Evolutionary conservation across 257 asterid species (phyloP).

Genomic region (Echites panduratus): DNA sequence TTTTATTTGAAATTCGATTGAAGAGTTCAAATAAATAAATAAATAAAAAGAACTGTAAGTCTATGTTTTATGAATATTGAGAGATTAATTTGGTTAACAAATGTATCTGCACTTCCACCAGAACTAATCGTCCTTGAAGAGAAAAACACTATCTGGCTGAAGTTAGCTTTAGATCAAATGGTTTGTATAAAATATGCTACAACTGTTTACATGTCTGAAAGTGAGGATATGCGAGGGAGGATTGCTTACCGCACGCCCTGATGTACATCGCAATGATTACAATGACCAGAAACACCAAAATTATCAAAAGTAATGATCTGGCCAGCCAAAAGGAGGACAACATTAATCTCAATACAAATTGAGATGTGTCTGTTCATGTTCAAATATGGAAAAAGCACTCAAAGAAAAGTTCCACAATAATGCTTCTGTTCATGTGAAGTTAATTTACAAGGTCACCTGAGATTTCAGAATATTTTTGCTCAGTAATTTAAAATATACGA

Average conservation of each 20-base stretch:
- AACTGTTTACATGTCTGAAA: background rate
- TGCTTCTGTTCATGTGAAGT: background rate
- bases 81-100: background rate
- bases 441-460: background rate
- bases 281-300: constrained; percentile 90
- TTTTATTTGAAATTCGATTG: background rate
- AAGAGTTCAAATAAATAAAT: background rate
- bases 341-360: background rate
- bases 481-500: constrained; percentile 1
- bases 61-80: background rate
- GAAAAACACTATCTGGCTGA: background rate
- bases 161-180: background rate
- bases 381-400: background rate
- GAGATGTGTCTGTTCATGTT: background rate
- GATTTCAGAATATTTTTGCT: background rate
- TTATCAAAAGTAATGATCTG: constrained; percentile 81
- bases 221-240: background rate
- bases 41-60: background rate
- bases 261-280: constrained; percentile 60
- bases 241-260: constrained; percentile 67
- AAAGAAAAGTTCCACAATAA: constrained; percentile 5
- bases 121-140: background rate
- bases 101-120: background rate
- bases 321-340: constrained; percentile 10
- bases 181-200: constrained; percentile 2